A percentile compares a stretch with the other conserved stretches of the same genome.
These are phyloP conservation scores for Xylaria nigripes DNA, from an alignment of 495 filamentous ascomycete species.

Conservation along the genomic window DNA sequence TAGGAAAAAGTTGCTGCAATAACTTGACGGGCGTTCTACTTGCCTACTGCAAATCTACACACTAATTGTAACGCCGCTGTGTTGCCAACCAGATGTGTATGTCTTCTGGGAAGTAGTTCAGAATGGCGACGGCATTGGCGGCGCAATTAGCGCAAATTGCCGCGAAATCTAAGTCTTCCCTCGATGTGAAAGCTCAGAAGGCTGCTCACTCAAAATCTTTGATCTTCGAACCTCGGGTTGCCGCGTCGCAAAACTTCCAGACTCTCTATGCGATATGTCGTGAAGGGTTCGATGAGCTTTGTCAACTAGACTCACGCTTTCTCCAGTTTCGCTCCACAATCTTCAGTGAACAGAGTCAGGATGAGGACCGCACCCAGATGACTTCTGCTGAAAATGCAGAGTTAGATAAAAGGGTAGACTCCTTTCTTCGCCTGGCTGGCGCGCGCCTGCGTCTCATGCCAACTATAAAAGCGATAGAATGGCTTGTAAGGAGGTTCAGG, in stretches of 20 bases:
- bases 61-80: neutral
- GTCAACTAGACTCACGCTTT: conserved; percentile 72
- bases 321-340: conserved; percentile 57
- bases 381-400: conserved; percentile 69
- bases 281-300: conserved; percentile 86
- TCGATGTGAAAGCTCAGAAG: conserved; percentile 86
- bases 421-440: conserved; percentile 70
- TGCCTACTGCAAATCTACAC: neutral
- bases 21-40: neutral
- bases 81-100: conserved; percentile 2
- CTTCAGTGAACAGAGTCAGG: conserved; percentile 87
- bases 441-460: conserved; percentile 73
- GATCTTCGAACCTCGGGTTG: conserved; percentile 75
- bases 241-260: conserved; percentile 78
- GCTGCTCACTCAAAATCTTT: conserved; percentile 82
- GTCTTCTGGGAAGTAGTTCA: conserved; percentile 11
- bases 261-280: conserved; percentile 76
- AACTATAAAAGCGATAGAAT: conserved; percentile 84
- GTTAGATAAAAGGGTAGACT: conserved; percentile 66
- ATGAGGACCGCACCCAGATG: conserved; percentile 78
- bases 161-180: conserved; percentile 62
- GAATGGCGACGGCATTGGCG: conserved; percentile 72
- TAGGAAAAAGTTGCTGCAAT: conserved; percentile 12
- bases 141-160: conserved; percentile 75
- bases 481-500: conserved; percentile 88